These are phyloP conservation scores for Hypoxylon intermedium DNA, from an alignment of 495 filamentous ascomycete species.

Conservation along the genomic window DNA sequence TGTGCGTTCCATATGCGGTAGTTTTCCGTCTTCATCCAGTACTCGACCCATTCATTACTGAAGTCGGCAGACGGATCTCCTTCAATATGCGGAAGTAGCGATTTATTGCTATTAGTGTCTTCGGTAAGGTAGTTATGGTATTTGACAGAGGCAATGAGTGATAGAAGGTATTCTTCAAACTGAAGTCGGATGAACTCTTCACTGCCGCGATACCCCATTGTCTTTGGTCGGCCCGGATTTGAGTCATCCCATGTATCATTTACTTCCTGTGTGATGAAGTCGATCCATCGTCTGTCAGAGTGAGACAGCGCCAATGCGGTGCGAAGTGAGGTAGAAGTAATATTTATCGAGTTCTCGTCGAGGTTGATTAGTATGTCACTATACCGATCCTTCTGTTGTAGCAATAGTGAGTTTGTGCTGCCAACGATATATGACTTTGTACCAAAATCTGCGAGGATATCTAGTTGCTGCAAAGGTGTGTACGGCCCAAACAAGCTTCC, in stretches of 20 bases:
- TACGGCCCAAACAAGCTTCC: slow-evolving; percentile 96
- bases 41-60: slow-evolving; percentile 73
- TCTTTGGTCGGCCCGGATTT: slow-evolving; percentile 87
- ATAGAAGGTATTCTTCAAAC: slow-evolving; percentile 95
- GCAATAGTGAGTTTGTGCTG: slow-evolving; percentile 90
- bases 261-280: slow-evolving; percentile 90
- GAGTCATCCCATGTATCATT: slow-evolving; percentile 95
- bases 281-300: slow-evolving; percentile 94
- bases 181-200: slow-evolving; percentile 98
- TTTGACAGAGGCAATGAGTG: slow-evolving; percentile 85
- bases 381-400: slow-evolving; percentile 96
- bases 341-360: slow-evolving; percentile 85
- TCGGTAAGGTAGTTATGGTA: slow-evolving; percentile 79
- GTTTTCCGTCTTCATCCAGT: slow-evolving; percentile 86
- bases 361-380: slow-evolving; percentile 97
- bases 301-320: slow-evolving; percentile 79
- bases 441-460: slow-evolving; percentile 89
- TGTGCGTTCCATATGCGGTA: slow-evolving; percentile 78
- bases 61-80: slow-evolving; percentile 88
- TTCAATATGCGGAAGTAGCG: slow-evolving; percentile 70
- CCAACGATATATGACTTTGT: slow-evolving; percentile 98
- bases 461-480: slow-evolving; percentile 93
- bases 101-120: slow-evolving; percentile 64
- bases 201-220: slow-evolving; percentile 92
- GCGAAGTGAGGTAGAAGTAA: slow-evolving; percentile 79